These are phyloP conservation scores for Marvania coccoides DNA, from an alignment of 139 green algal genomes.

Conservation along the genomic window DNA sequence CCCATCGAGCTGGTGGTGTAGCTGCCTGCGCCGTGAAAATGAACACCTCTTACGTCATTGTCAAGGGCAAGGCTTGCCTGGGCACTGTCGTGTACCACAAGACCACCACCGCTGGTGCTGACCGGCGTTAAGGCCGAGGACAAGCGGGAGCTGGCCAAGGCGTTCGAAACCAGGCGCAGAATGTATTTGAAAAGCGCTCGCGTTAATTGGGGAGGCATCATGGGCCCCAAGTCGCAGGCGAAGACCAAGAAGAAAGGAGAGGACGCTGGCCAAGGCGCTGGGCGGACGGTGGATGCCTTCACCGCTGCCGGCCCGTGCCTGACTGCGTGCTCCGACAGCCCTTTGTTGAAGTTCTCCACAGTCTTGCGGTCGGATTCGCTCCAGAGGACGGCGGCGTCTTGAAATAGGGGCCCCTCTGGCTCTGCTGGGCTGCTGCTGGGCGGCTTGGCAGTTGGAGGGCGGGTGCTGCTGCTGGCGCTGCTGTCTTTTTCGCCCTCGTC, in stretches of 20 bases:
- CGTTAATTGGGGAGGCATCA: constrained; percentile 88
- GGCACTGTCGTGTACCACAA: constrained; percentile 96
- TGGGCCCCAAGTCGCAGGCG: constrained; percentile 93
- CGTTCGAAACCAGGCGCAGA: constrained; percentile 74
- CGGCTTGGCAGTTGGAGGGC: no score
- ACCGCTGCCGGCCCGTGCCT: no score
- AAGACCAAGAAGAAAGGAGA: constrained; percentile 76
- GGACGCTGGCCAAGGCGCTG: constrained; percentile 71
- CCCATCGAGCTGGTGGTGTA: constrained; percentile 97
- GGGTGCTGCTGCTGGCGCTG: not conserved
- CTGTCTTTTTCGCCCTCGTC: not conserved
- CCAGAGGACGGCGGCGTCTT: no score
- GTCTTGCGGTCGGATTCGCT: no score
- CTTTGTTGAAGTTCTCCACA: no score
- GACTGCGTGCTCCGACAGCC: no score
- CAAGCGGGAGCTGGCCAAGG: constrained; percentile 92
- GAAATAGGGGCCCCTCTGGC: not conserved
- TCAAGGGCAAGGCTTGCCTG: constrained; percentile 93
- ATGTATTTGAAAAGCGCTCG: constrained; percentile 55
- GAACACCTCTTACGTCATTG: constrained; percentile 95
- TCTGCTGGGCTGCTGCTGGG: not conserved
- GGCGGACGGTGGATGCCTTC: no score
- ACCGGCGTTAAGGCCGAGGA: constrained; percentile 95
- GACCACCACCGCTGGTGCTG: constrained; percentile 85
- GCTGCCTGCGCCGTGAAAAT: constrained; percentile 98